Base-by-base conservation (phyloP, 257 asterid species). In the Echium plantagineum region DNA sequence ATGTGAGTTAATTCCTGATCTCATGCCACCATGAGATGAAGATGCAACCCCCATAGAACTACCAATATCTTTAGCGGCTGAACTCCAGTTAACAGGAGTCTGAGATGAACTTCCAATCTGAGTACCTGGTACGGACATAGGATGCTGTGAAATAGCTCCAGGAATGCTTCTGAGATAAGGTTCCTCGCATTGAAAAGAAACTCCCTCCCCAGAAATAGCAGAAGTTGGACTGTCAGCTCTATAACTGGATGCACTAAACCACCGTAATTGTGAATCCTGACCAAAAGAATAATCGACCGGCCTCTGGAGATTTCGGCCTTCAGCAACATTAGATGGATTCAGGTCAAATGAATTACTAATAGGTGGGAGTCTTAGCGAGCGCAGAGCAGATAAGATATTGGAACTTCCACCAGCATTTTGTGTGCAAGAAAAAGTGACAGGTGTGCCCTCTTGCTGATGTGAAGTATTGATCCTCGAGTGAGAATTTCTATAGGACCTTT, bases 141-240 rank as follows among this genome's bases (percentile, higher is more conserved):
- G 94, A 72, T 79, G 89, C 55, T 89, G 93, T 13, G 87, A 79
- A 49, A 88, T 75, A 84, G 74, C 83, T 73, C 94, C 78, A 0
- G 87, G 82, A 58, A 71, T 71, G 61, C 72, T 78, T 62, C 85
- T 67, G 24, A 75, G 46, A n/a, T 62, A 47, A 19, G 85, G 72
- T 46, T 66, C 81, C 47, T 70, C 95, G 64, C 57, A 42, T 42
- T 42, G 65, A 9, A 68, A 59, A 53, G 70, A 61, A 66, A 67
- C 69, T 52, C 69, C 62, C 51, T 59, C 72, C 3, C 66, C 75
- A 62, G 76, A 58, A 62, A 68, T 49, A 30, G 65, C 69, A 46
- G 70, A 63, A 63, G 78, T 26, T 32, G 77, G 52, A 67, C 57
- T 60, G 57, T 70, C 72, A 24, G 69, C 22, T 75, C 96, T 80